Percentiles rank a stretch among this genome's conserved stretches.
phyloP scores from a whole-genome alignment of 139 green algal species.

The Desmodesmus armatus region DNA sequence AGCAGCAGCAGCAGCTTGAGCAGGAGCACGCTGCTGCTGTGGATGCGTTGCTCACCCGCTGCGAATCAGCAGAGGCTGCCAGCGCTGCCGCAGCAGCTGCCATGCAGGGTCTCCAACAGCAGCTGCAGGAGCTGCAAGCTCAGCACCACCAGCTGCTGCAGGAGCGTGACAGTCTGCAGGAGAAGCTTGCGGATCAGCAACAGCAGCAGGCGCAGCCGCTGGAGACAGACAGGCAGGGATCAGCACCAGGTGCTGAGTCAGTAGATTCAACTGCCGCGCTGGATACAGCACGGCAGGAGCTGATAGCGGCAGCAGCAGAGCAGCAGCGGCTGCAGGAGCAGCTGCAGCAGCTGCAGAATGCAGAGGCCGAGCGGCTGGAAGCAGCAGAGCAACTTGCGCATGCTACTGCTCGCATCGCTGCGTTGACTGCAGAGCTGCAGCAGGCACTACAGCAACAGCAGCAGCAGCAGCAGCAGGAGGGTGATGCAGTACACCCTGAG shows the following conservation, averaged over 20 bases:
- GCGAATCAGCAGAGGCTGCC: not conserved
- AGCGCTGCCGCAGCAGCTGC: not conserved
- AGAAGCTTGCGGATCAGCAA: not conserved
- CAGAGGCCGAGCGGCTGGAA: not conserved
- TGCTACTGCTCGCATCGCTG: no score
- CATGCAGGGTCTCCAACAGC: not conserved
- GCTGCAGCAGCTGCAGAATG: not conserved
- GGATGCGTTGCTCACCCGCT: no score
- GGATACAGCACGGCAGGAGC: not conserved
- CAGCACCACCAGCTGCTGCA: slow-evolving; percentile 6
- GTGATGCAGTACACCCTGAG: not conserved
- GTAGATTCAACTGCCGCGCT: not conserved
- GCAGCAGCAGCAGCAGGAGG: slow-evolving; percentile 16
- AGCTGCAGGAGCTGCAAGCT: slow-evolving; percentile 9
- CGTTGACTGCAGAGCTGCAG: not conserved
- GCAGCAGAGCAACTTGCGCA: not conserved
- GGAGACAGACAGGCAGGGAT: slow-evolving; percentile 9
- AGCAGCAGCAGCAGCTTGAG: slow-evolving; percentile 10
- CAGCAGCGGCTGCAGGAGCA: not conserved
- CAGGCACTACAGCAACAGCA: not conserved
- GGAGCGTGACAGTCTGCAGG: not conserved
- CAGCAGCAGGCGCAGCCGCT: slow-evolving; percentile 16
- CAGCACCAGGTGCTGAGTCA: not conserved
- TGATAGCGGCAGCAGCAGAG: not conserved
- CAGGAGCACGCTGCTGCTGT: not conserved